A percentile compares a stretch with the other conserved stretches of the same genome.
Conservation (phyloP, 1,284 basidiomycete genomes). For the Irpex sp. region DNA sequence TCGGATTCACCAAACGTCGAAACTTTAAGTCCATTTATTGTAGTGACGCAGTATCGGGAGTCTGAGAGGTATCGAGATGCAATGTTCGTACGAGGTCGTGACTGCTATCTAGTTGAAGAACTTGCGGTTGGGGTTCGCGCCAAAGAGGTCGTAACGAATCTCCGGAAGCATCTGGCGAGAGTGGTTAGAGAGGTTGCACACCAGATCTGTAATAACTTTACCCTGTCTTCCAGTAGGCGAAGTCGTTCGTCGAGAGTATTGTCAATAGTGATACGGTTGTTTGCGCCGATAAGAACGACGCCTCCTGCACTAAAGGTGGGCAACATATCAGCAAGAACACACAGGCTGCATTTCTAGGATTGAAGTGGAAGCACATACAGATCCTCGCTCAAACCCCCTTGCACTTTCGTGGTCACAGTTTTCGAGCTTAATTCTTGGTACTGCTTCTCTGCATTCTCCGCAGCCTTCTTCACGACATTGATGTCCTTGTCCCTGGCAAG, state of each 20-base stretch:
- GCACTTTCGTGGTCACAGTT: conserved; percentile 69
- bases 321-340: neutral
- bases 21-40: conserved; percentile 1
- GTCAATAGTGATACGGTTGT: conserved; percentile 86
- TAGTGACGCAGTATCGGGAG: neutral
- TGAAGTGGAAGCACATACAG: conserved; percentile 52
- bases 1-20: neutral
- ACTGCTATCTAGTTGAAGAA: conserved; percentile 67
- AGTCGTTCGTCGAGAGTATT: conserved; percentile 94
- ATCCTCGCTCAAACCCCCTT: conserved; percentile 78
- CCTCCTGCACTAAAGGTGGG: conserved; percentile 77
- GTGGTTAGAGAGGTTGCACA: neutral
- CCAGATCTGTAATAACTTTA: conserved; percentile 44
- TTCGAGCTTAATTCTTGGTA: conserved; percentile 86
- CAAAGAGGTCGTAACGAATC: conserved; percentile 88
- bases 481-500: conserved; percentile 73
- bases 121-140: conserved; percentile 88
- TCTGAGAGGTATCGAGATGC: neutral
- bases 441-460: conserved; percentile 65
- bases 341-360: neutral
- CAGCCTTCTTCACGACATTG: conserved; percentile 64
- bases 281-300: conserved; percentile 79
- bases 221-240: conserved; percentile 88
- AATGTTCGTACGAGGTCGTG: conserved; percentile 3
- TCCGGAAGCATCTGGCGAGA: conserved; percentile 87